phyloP scores from a whole-genome alignment of 306 rosid genomes.

The Malus sieversii region DNA sequence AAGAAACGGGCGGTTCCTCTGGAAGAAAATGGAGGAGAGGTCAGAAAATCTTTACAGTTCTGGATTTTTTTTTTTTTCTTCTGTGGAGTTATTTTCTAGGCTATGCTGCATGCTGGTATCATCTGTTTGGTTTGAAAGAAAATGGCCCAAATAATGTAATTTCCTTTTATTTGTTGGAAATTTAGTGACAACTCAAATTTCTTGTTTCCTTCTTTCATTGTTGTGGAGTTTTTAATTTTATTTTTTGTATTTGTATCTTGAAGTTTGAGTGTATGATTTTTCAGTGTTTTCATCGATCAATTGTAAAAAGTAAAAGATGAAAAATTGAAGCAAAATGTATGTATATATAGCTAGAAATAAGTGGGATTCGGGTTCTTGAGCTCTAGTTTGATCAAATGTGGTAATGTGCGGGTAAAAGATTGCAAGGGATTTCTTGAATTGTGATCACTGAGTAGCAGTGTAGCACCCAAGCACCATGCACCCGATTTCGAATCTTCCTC shows the following conservation, averaged over 20 bases:
- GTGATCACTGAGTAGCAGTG: neutral
- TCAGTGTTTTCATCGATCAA: neutral
- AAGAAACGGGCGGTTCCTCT: slow-evolving; percentile 42
- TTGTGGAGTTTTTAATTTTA: too few species aligned
- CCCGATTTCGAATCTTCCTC: too few species aligned
- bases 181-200: neutral
- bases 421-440: neutral
- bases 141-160: neutral
- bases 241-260: neutral
- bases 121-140: neutral
- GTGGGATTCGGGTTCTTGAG: neutral
- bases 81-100: neutral
- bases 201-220: neutral
- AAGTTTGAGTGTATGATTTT: neutral
- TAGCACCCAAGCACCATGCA: too few species aligned
- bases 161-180: neutral
- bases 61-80: too few species aligned
- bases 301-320: neutral
- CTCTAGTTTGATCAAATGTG: neutral
- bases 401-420: neutral
- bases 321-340: neutral
- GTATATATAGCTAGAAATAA: neutral
- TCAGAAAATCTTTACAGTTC: neutral
- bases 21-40: slow-evolving; percentile 2
- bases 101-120: neutral